phyloP scores from a whole-genome alignment of 441 rosid species.

The Jatropha multifida region DNA sequence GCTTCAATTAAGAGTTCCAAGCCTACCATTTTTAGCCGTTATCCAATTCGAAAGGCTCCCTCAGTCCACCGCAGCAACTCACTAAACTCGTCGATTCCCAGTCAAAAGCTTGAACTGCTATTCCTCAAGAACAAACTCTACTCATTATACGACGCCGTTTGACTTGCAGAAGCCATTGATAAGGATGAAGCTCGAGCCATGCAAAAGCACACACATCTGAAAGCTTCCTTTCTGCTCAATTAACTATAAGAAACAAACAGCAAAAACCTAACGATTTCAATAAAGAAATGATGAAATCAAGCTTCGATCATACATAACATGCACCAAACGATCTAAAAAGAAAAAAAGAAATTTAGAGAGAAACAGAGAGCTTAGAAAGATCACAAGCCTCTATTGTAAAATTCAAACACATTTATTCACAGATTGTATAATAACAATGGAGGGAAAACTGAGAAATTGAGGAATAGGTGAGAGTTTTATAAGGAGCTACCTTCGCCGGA shows the following conservation, averaged over 20 bases:
- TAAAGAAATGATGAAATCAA: slow-evolving; percentile 17
- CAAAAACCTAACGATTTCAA: slow-evolving; percentile 13
- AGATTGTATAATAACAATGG: neutral
- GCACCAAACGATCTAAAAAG: neutral
- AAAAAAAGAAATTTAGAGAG: neutral
- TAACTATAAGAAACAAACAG: neutral
- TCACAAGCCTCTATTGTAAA: neutral
- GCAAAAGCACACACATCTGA: neutral
- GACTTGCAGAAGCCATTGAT: slow-evolving; percentile 6
- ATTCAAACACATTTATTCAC: neutral
- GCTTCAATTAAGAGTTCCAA: neutral
- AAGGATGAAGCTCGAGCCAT: slow-evolving; percentile 1
- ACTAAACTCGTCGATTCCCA: neutral
- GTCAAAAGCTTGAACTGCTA: slow-evolving; percentile 6
- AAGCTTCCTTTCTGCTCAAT: neutral
- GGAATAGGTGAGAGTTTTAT: neutral
- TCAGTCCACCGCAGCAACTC: neutral
- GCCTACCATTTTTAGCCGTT: slow-evolving; percentile 27
- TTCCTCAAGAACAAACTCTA: neutral
- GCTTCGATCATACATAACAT: slow-evolving; percentile 12
- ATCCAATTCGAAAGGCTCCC: slow-evolving; percentile 10
- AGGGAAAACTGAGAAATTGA: slow-evolving; percentile 14
- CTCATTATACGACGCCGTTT: slow-evolving; percentile 7
- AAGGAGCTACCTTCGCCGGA: slow-evolving; percentile 29
- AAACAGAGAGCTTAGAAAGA: neutral